Conservation (phyloP, 495 filamentous ascomycete species). For the Hyphodiscus hymeniophilus region DNA sequence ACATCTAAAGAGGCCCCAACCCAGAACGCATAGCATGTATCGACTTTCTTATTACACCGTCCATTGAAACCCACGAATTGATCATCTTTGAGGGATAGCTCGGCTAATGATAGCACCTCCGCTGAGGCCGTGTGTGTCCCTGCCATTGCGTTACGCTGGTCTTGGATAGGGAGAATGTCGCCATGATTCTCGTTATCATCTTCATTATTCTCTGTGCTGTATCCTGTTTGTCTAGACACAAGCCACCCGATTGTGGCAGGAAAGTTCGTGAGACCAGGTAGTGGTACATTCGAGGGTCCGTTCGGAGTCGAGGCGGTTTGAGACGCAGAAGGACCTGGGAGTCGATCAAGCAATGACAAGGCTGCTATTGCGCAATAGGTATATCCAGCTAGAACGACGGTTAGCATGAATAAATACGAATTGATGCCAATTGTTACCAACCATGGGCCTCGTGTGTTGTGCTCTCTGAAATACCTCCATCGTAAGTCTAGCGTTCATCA, state of each 20-base stretch:
- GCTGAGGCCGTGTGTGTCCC: constrained; percentile 19
- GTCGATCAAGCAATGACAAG: constrained; percentile 59
- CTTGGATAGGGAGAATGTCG: constrained; percentile 14
- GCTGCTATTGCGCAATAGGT: constrained; percentile 78
- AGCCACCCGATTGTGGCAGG: constrained; percentile 50
- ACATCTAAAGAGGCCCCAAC: constrained; percentile 61
- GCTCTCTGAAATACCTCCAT: constrained; percentile 79
- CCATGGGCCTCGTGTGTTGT: constrained; percentile 83
- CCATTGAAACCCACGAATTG: constrained; percentile 69
- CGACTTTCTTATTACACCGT: constrained; percentile 75
- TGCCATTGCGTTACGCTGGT: constrained; percentile 22
- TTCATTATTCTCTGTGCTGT: constrained; percentile 29
- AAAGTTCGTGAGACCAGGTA: constrained; percentile 29
- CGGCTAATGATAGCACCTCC: constrained; percentile 25
- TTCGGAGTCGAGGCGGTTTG: constrained; percentile 13
- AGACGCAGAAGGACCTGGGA: constrained; percentile 28
- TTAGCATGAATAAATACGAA: too few species aligned
- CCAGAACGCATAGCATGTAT: constrained; percentile 97
- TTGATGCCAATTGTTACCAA: too few species aligned
- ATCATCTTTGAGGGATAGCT: constrained; percentile 26
- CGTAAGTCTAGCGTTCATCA: constrained; percentile 61
- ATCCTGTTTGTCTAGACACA: constrained; percentile 56
- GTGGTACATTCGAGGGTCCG: background rate
- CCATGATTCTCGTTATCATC: constrained; percentile 40
- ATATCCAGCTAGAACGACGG: constrained; percentile 57